Conservation (phyloP, 1,284 basidiomycete genomes). For the Pascua guehoae region DNA sequence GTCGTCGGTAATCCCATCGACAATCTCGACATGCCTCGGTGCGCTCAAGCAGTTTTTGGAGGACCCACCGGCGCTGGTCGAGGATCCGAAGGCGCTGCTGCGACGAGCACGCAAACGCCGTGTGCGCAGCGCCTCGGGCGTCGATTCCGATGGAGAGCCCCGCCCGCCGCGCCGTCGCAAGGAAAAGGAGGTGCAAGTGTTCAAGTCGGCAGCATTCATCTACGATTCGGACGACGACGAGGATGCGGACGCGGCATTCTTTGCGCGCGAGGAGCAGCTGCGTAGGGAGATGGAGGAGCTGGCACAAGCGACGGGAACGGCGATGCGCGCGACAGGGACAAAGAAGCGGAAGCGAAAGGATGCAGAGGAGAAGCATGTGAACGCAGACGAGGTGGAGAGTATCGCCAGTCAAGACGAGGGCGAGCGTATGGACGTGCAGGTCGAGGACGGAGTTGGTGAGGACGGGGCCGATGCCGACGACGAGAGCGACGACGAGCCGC, state of each 20-base stretch:
- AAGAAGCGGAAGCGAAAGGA: slow-evolving; percentile 38
- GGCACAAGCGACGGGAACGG: slow-evolving; percentile 49
- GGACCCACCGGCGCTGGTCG: slow-evolving; percentile 17
- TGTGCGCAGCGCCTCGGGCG: slow-evolving; percentile 65
- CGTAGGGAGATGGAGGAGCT: slow-evolving; percentile 55
- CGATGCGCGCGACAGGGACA: slow-evolving; percentile 29
- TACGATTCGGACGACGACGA: slow-evolving; percentile 74
- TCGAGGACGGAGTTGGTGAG: background rate
- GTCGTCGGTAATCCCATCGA: slow-evolving; percentile 24
- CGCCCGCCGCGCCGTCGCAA: slow-evolving; percentile 33
- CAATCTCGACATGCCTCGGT: slow-evolving; percentile 28
- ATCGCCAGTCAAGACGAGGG: slow-evolving; percentile 8
- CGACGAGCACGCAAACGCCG: slow-evolving; percentile 11
- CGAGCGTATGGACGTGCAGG: slow-evolving; percentile 3
- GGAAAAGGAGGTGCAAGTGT: slow-evolving; percentile 61
- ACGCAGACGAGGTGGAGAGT: background rate
- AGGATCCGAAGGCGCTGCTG: slow-evolving; percentile 35
- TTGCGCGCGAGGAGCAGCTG: slow-evolving; percentile 64
- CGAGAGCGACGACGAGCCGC: background rate
- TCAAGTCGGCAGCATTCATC: slow-evolving; percentile 86
- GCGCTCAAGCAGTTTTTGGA: slow-evolving; percentile 36
- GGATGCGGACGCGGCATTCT: slow-evolving; percentile 59
- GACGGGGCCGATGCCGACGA: slow-evolving; percentile 8
- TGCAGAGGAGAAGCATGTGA: slow-evolving; percentile 3
- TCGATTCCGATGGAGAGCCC: slow-evolving; percentile 66